Evolutionary conservation across 805 yeast genomes (phyloP).

Genomic region (Saturnispora besseyi): DNA sequence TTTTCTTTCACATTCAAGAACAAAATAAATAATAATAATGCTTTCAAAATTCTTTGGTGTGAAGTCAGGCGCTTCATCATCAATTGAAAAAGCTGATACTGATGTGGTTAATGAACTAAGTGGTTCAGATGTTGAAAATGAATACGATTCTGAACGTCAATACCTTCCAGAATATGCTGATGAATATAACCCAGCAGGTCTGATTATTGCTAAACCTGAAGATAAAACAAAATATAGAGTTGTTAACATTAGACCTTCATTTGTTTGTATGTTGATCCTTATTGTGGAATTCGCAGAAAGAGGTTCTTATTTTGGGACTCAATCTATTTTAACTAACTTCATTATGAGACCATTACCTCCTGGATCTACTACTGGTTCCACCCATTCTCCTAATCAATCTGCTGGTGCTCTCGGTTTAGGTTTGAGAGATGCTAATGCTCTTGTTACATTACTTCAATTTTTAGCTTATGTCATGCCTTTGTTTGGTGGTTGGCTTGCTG

Average conservation of each 20-base stretch:
- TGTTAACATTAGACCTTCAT: slow-evolving; percentile 32
- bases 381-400: slow-evolving; percentile 17
- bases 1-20: too few relatives aligned
- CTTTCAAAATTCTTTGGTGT: not conserved
- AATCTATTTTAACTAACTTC: slow-evolving; percentile 38
- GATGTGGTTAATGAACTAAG: too few relatives aligned
- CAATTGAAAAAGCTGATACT: not conserved
- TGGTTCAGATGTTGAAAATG: too few relatives aligned
- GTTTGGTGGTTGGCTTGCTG: slow-evolving; percentile 45
- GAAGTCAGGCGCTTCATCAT: not conserved
- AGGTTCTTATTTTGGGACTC: slow-evolving; percentile 43
- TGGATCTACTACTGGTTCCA: slow-evolving; percentile 39
- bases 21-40: not conserved
- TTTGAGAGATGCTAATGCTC: slow-evolving; percentile 37
- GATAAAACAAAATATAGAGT: slow-evolving; percentile 29
- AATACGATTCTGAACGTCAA: too few relatives aligned
- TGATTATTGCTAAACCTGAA: slow-evolving; percentile 20
- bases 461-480: slow-evolving; percentile 44
- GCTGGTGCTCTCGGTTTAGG: slow-evolving; percentile 47
- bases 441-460: slow-evolving; percentile 39
- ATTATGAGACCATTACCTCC: slow-evolving; percentile 44
- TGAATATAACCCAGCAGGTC: slow-evolving; percentile 25
- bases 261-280: slow-evolving; percentile 35
- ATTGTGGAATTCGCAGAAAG: slow-evolving; percentile 44
- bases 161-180: slow-evolving; percentile 19